Evolutionary conservation across 495 filamentous ascomycete species (phyloP), one percentile per base, ranked within the genome.

Genomic region (Corynascus novoguineensis): DNA sequence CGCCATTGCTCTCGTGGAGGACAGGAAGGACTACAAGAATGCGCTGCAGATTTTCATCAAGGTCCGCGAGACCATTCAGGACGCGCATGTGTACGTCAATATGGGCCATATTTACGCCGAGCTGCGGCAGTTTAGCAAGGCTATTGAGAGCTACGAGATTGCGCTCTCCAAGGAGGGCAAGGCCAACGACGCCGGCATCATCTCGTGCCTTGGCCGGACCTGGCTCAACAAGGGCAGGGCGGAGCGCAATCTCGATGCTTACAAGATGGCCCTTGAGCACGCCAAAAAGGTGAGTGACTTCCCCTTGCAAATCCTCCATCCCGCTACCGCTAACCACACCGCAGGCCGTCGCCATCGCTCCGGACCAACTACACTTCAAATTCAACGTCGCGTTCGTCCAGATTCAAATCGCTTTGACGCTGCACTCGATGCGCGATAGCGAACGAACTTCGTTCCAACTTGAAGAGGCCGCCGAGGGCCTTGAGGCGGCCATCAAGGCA

Each of bases 371-470:
- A 8, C 89, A 96, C 72, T 87, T 93, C 65, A 86, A 92, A 67
- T 98, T 98, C 81, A 98, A 98, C 68, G 88, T 98, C 15, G 93
- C 93, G 22, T 98, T 96, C 60, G 90, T 97, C 17, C 92, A 97
- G 66, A 90, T 95, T 58, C 90, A 96, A 68, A 82, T 97, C 50
- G 92, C 92, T 32, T 84, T 85, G 25, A 78, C 87, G 35, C 81
- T 96, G n/a, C 83, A 90, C 74, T 77, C 73, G 47, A 78, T 96
- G 19, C 75, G 78, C 25, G 86, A 95, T 57, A 78, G 78, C 0
- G 87, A 95, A 59, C 83, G 89, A 42, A 89, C 85, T 0, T 76
- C 93, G 0, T 80, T 78, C 46, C 90, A 97, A 55, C 83, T 96
- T 21, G 78, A 92, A 62, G 82, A 77, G 25, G 93, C 93, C 8